Conservation (phyloP, 371 early-diverging fungal species). For the Mucor lusitanicus region DNA sequence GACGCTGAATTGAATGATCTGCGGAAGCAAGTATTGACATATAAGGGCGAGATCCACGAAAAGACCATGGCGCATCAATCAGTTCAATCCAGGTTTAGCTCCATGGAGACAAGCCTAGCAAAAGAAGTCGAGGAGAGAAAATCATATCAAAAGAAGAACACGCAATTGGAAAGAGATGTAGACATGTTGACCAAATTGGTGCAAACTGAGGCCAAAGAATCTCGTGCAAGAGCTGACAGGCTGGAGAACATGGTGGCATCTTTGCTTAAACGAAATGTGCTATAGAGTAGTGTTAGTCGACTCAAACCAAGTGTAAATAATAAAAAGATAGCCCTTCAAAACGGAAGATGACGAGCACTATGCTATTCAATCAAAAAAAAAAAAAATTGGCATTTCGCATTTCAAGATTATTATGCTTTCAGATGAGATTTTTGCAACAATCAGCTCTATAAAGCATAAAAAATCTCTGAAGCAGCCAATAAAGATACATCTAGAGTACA, state of each 20-base stretch:
- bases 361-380: too few species aligned
- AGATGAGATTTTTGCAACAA: too few species aligned
- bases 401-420: too few species aligned
- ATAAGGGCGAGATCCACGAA: constrained; percentile 12
- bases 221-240: constrained; percentile 27
- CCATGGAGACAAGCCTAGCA: background rate
- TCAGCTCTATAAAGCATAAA: too few species aligned
- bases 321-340: too few species aligned
- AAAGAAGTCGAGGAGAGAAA: constrained; percentile 20
- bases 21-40: constrained; percentile 8
- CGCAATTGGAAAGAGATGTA: constrained; percentile 20
- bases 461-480: too few species aligned
- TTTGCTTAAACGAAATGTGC: background rate
- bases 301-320: too few species aligned
- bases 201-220: constrained; percentile 27
- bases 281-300: too few species aligned
- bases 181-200: constrained; percentile 20
- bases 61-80: constrained; percentile 6
- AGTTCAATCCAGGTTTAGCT: background rate
- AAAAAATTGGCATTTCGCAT: too few species aligned
- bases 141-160: constrained; percentile 8
- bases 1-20: background rate
- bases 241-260: background rate
- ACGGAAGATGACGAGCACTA: too few species aligned
- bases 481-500: too few species aligned